phyloP scores from a whole-genome alignment of 2,329 filamentous ascomycete genomes.

The Madurella fahalii region DNA sequence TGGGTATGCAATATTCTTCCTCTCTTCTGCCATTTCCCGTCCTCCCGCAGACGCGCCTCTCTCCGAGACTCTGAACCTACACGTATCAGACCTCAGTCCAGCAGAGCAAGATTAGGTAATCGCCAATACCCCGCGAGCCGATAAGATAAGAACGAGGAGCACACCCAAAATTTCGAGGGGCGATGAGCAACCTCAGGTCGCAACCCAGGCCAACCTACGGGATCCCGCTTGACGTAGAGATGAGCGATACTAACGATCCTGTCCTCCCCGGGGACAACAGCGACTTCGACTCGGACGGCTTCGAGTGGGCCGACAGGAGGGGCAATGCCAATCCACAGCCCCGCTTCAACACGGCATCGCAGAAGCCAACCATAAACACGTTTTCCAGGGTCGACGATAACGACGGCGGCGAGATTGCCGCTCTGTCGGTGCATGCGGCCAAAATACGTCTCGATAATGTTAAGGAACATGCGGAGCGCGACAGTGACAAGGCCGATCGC shows the following conservation, averaged over 20 bases:
- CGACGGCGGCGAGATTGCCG: constrained; percentile 59
- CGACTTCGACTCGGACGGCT: constrained; percentile 39
- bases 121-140: constrained; percentile 17
- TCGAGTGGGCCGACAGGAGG: constrained; percentile 42
- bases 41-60: too few relatives aligned
- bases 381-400: constrained; percentile 71
- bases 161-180: constrained; percentile 17
- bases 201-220: too few relatives aligned
- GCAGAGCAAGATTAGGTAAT: neutral
- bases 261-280: constrained; percentile 34
- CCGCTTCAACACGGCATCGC: neutral
- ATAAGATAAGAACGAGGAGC: constrained; percentile 23
- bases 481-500: constrained; percentile 86
- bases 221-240: neutral
- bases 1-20: too few relatives aligned
- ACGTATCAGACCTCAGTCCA: neutral
- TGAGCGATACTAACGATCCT: neutral
- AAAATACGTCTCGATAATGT: constrained; percentile 77
- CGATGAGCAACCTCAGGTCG: neutral
- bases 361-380: constrained; percentile 72
- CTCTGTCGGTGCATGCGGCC: constrained; percentile 76
- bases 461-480: constrained; percentile 50
- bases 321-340: constrained; percentile 60
- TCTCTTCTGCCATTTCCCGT: too few relatives aligned
- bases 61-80: too few relatives aligned